Base-by-base conservation (phyloP, 768 basidiomycete genomes). In the Tulasnella calospora region DNA sequence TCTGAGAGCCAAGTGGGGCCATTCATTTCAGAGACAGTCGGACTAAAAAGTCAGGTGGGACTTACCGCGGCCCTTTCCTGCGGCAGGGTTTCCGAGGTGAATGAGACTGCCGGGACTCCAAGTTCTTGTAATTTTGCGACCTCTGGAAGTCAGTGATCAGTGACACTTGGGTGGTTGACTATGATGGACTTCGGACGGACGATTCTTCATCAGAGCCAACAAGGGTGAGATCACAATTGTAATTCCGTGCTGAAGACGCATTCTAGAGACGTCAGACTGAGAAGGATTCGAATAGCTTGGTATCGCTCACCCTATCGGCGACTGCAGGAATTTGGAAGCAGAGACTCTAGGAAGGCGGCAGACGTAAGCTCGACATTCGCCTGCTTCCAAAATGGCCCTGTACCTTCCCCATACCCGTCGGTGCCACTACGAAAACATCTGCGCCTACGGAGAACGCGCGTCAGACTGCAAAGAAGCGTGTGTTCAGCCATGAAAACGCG, bases 391-490 rank as follows among this genome's bases (percentile, higher is more conserved):
- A n/a, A 27, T 9, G 27, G 4, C 35, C 17, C 82, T 81, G 51
- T 40, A 91, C 94, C 88, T 95, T 95, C 44, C 94, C 94, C 92
- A 95, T 93, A 5, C 94, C 93, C 13, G 94, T 95, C 0, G 94
- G 93, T 23, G 94, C 94, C 3, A 94, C 87, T 13, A 94, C 92
- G 72, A 94, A 87, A 19, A 94, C 89, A 83, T 94, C 93, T 12
- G 84, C 84, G 5, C 92, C 93, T 93, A 30, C 19, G 69, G 79
- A 67, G 2, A 10, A 30, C 35, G n/a, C 36, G 27, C 21, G 27
- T 33, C 21, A 61, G 38, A 57, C 35, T 27, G 78, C 55, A 71
- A 55, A 30, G 23, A 33, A 17, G 9, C 33, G 2, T 38, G 13
- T 2, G 10, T 30, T 36, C 74, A 15, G 21, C 61, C 10, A 36